Percentiles rank a stretch among this genome's conserved stretches.
Evolutionary conservation across 768 basidiomycete species (phyloP).

Genomic region (Epithele typhae): DNA sequence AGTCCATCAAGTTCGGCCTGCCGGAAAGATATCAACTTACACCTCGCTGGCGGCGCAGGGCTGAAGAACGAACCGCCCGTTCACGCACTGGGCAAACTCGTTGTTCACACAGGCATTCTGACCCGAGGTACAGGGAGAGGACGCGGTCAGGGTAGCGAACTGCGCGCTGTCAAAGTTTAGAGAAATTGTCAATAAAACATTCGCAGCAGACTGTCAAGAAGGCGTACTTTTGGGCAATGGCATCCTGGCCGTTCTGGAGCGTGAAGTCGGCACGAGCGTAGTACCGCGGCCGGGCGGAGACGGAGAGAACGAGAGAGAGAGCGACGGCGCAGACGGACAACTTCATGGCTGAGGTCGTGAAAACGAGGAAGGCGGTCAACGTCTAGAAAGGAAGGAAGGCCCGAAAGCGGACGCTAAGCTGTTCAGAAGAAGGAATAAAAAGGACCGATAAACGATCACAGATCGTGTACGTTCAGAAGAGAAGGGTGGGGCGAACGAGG

Average conservation of each 20-base stretch:
- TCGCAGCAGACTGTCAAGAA: too few relatives aligned
- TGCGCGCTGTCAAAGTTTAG: conserved; percentile 24
- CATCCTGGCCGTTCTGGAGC: conserved; percentile 24
- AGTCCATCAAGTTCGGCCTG: conserved; percentile 16
- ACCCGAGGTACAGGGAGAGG: conserved; percentile 41
- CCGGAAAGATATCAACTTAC: conserved; percentile 13
- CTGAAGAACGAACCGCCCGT: conserved; percentile 33
- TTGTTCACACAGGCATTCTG: conserved; percentile 45
- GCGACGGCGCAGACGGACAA: conserved; percentile 34
- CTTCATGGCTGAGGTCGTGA: conserved; percentile 29
- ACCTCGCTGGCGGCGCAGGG: conserved; percentile 20
- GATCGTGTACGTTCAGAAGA: conserved; percentile 1
- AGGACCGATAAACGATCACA: conserved; percentile 6
- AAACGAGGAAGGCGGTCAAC: background rate
- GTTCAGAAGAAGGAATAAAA: background rate
- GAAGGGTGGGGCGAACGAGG: background rate
- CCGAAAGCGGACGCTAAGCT: conserved; percentile 3
- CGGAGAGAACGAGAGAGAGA: conserved; percentile 20
- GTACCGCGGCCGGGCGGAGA: conserved; percentile 21
- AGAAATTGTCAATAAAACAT: background rate
- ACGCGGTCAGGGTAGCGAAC: conserved; percentile 43
- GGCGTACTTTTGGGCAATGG: conserved; percentile 24
- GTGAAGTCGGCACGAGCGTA: conserved; percentile 9
- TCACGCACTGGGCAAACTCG: conserved; percentile 54
- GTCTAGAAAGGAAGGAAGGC: background rate